Evolutionary conservation across 208 protist species (phyloP).

Genomic region (Trypanosomatidae sp.): DNA sequence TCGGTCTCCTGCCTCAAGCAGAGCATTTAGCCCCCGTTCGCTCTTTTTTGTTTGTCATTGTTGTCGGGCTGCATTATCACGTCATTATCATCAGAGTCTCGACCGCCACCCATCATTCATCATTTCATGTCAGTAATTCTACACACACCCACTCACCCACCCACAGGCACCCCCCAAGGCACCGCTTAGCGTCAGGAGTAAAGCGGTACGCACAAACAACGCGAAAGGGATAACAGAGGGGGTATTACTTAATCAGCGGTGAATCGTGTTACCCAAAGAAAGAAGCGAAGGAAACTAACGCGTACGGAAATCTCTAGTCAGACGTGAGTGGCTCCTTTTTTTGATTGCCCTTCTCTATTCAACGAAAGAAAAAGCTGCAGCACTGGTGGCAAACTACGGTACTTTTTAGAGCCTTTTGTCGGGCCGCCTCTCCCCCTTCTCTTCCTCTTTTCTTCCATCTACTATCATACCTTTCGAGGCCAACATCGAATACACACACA

Average conservation of each 20-base stretch:
- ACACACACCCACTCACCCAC: neutral
- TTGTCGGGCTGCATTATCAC: neutral
- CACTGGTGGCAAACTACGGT: neutral
- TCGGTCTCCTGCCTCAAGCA: neutral
- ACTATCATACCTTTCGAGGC: neutral
- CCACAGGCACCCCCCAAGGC: neutral
- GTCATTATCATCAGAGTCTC: neutral
- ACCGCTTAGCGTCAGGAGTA: neutral
- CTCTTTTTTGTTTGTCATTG: neutral
- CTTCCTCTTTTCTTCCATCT: neutral
- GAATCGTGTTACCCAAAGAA: neutral
- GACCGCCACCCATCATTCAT: neutral
- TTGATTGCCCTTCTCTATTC: neutral
- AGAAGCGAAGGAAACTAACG: conserved; percentile 4
- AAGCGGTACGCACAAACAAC: neutral
- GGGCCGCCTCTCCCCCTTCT: too few species aligned
- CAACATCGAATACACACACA: neutral
- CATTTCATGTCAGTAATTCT: neutral
- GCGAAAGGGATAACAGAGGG: neutral
- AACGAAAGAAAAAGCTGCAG: neutral
- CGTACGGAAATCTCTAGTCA: conserved; percentile 3
- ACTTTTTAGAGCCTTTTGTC: neutral
- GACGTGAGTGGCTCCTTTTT: neutral
- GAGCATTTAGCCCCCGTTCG: neutral
- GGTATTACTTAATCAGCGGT: neutral